Evolutionary conservation across 768 basidiomycete species (phyloP).

Genomic region (Boletus vermiculosoides): DNA sequence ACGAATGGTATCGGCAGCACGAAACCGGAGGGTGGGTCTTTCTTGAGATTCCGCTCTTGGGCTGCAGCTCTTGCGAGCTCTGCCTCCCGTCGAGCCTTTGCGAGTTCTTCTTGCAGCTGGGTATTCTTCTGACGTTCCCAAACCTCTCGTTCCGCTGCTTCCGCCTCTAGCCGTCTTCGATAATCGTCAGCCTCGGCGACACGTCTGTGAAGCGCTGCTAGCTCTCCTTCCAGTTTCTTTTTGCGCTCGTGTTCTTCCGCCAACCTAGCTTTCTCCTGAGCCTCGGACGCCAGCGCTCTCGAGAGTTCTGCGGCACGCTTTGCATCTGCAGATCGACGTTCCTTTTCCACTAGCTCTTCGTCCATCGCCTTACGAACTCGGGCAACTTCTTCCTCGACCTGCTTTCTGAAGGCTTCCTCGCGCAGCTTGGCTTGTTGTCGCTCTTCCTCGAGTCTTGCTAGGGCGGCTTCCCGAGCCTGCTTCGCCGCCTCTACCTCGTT

Average conservation of each 20-base stretch:
- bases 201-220: slow-evolving; percentile 26
- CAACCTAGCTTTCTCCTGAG: slow-evolving; percentile 30
- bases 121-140: slow-evolving; percentile 28
- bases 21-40: slow-evolving; percentile 29
- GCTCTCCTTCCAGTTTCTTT: slow-evolving; percentile 26
- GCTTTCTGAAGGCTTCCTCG: slow-evolving; percentile 25
- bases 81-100: slow-evolving; percentile 27
- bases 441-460: slow-evolving; percentile 27
- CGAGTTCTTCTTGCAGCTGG: slow-evolving; percentile 33
- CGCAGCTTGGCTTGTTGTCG: slow-evolving; percentile 22
- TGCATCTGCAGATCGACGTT: slow-evolving; percentile 25
- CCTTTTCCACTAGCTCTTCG: slow-evolving; percentile 20
- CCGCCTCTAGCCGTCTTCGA: slow-evolving; percentile 28
- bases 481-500: slow-evolving; percentile 21
- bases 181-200: slow-evolving; percentile 29
- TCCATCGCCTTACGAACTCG: slow-evolving; percentile 26
- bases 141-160: slow-evolving; percentile 27
- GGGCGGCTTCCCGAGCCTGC: slow-evolving; percentile 19
- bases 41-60: slow-evolving; percentile 28
- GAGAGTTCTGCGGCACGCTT: slow-evolving; percentile 32
- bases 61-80: slow-evolving; percentile 22
- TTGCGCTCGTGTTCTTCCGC: slow-evolving; percentile 33
- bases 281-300: slow-evolving; percentile 23
- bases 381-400: slow-evolving; percentile 29
- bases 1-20: slow-evolving; percentile 35